Conservation (phyloP, 768 basidiomycete genomes). For the Astraeus odoratus region DNA sequence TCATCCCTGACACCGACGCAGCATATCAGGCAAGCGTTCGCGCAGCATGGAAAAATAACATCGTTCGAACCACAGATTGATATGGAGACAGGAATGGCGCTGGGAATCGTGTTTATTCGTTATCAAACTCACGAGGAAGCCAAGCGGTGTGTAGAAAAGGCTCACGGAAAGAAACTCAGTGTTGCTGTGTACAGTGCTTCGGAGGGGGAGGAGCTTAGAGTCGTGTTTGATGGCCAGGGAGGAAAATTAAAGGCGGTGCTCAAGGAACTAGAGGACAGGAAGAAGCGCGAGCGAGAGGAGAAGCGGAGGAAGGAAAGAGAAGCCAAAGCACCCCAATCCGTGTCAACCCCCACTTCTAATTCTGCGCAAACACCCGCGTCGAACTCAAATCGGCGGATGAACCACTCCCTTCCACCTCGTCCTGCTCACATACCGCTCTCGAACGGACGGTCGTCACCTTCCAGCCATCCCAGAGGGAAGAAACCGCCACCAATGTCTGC, state of each 20-base stretch:
- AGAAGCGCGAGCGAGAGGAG: conserved; percentile 41
- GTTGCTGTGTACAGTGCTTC: conserved; percentile 34
- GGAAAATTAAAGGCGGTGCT: conserved; percentile 54
- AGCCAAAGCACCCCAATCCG: conserved; percentile 11
- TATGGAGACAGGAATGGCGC: conserved; percentile 67
- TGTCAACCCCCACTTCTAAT: conserved; percentile 21
- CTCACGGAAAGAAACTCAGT: conserved; percentile 58
- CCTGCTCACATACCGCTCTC: conserved; percentile 16
- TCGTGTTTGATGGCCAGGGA: conserved; percentile 77
- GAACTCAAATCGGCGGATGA: conserved; percentile 19
- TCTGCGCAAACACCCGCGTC: conserved; percentile 19
- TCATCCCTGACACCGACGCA: conserved; percentile 64
- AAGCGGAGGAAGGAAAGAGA: conserved; percentile 39
- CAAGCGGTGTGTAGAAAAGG: conserved; percentile 52
- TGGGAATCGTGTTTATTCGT: conserved; percentile 76
- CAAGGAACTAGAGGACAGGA: conserved; percentile 51
- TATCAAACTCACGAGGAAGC: conserved; percentile 65
- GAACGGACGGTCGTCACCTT: conserved; percentile 23
- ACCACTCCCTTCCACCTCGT: conserved; percentile 24
- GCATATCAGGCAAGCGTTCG: conserved; percentile 61
- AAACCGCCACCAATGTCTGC: conserved; percentile 15
- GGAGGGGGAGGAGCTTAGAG: conserved; percentile 59
- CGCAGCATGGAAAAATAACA: conserved; percentile 50
- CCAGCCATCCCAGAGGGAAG: conserved; percentile 23
- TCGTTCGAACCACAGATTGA: conserved; percentile 78